Conservation (phyloP, 2,329 filamentous ascomycete species). For the Arthroderma uncinatum region DNA sequence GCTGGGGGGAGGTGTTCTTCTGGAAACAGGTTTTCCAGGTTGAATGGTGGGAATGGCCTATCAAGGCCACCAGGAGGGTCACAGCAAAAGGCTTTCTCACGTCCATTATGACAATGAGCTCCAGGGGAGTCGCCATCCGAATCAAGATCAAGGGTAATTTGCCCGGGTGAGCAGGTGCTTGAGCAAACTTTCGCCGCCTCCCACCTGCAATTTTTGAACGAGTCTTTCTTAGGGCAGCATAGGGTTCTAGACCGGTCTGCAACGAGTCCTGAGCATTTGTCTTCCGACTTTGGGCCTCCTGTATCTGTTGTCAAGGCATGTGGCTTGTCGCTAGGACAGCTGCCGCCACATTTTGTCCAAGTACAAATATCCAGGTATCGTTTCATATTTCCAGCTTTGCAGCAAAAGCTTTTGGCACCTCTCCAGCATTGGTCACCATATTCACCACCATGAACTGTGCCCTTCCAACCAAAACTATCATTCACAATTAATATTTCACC, state of each 20-base stretch:
- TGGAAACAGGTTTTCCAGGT: not conserved
- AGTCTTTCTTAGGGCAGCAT: not conserved
- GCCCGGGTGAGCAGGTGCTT: not conserved
- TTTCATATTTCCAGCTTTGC: no score
- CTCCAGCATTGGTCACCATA: no score
- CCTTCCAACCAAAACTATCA: no score
- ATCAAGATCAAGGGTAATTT: not conserved
- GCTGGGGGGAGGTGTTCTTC: not conserved
- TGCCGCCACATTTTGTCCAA: not conserved
- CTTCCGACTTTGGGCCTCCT: not conserved
- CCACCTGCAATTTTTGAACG: not conserved
- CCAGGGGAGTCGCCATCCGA: not conserved
- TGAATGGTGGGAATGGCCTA: not conserved
- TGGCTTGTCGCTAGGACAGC: not conserved
- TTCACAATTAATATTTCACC: no score
- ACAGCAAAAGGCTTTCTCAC: not conserved
- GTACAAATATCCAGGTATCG: not conserved
- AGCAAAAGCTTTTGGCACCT: no score
- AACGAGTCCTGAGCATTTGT: not conserved
- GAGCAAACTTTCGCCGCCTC: not conserved
- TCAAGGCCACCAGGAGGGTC: not conserved
- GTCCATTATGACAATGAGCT: not conserved
- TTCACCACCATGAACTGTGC: no score
- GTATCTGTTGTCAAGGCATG: not conserved
- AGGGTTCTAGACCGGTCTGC: not conserved